Evolutionary conservation across 129 eudicot genomes (phyloP).

Genomic region (Pseudognaphalium luteoalbum): DNA sequence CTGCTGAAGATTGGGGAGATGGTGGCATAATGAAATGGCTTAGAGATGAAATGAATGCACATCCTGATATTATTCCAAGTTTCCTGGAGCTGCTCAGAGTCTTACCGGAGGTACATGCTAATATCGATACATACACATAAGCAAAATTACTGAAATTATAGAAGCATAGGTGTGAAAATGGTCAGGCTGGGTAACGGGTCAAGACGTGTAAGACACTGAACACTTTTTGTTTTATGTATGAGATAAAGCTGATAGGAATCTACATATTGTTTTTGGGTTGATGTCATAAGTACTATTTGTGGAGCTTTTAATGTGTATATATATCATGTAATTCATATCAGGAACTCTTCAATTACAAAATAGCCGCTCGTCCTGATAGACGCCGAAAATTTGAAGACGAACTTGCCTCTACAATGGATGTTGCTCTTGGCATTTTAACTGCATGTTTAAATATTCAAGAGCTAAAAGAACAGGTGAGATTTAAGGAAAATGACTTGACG

Average conservation of each 20-base stretch:
- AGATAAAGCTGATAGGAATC: background rate
- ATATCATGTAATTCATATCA: conserved; percentile 34
- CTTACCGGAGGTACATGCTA: conserved; percentile 78
- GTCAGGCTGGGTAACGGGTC: background rate
- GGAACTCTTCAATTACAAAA: conserved; percentile 93
- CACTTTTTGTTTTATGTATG: background rate
- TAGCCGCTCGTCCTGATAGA: conserved; percentile 96
- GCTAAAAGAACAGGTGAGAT: conserved; percentile 82
- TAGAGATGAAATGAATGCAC: conserved; percentile 80
- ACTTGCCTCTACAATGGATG: conserved; percentile 81
- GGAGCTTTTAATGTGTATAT: conserved; percentile 20
- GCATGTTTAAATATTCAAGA: conserved; percentile 83
- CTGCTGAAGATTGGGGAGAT: conserved; percentile 98
- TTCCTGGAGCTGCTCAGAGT: conserved; percentile 93
- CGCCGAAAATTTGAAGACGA: conserved; percentile 96
- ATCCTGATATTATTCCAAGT: conserved; percentile 79
- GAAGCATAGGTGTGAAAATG: background rate
- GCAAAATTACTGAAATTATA: background rate
- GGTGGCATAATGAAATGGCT: conserved; percentile 94
- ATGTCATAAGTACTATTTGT: conserved; percentile 14
- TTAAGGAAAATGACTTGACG: background rate
- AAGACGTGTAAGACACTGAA: background rate
- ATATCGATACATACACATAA: background rate
- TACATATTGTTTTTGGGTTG: conserved; percentile 17
- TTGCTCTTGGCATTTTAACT: conserved; percentile 77